These are phyloP conservation scores for Collybiopsis confluens DNA, from an alignment of 768 basidiomycete species.

Conservation along the genomic window DNA sequence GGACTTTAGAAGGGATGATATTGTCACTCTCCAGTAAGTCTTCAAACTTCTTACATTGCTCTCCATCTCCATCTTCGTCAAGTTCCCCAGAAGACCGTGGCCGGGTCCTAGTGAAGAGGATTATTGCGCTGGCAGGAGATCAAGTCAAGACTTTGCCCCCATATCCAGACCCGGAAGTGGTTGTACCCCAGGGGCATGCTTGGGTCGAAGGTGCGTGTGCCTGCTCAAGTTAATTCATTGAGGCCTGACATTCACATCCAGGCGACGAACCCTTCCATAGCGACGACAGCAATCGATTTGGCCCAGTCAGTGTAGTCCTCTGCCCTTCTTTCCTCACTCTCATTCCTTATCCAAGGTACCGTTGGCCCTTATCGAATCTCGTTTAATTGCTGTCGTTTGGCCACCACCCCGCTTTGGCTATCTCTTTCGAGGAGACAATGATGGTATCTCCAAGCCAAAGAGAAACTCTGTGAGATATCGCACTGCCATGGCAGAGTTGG, in stretches of 20 bases:
- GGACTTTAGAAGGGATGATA: conserved; percentile 49
- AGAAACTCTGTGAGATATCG: conserved; percentile 22
- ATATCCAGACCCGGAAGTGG: conserved; percentile 50
- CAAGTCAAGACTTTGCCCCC: conserved; percentile 64
- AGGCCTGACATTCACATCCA: conserved; percentile 16
- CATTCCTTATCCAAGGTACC: conserved; percentile 30
- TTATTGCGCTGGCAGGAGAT: conserved; percentile 62
- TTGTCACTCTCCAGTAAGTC: conserved; percentile 58
- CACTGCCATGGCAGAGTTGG: conserved; percentile 31
- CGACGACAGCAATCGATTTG: conserved; percentile 70
- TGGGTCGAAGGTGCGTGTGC: conserved; percentile 69
- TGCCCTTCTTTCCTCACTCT: neutral
- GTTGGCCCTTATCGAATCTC: conserved; percentile 46
- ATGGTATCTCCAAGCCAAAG: neutral
- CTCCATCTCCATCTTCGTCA: neutral
- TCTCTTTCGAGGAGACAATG: neutral
- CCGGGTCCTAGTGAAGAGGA: conserved; percentile 58
- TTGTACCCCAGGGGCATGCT: conserved; percentile 57
- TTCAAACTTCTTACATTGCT: neutral
- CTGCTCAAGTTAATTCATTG: neutral
- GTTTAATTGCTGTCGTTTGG: conserved; percentile 47
- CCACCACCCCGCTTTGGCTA: conserved; percentile 44
- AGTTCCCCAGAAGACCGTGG: conserved; percentile 60
- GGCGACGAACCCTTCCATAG: conserved; percentile 67
- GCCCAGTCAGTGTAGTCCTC: conserved; percentile 44